Evolutionary conservation across 352 stramenopile species (phyloP).

Genomic region (Globisporangium spiculum): DNA sequence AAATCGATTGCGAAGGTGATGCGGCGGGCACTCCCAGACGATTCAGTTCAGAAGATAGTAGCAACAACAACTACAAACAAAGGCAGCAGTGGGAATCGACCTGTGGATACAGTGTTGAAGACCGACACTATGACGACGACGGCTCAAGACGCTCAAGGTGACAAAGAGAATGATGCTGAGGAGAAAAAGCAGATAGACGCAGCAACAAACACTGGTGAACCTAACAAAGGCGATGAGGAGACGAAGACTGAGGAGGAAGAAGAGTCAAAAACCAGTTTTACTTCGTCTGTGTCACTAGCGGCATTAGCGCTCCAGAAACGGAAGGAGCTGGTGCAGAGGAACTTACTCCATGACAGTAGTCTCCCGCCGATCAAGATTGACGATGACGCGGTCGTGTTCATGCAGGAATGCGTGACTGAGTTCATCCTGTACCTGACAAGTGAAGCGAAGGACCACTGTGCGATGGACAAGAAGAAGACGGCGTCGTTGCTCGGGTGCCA

Average conservation of each 20-base stretch:
- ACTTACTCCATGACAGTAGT: conserved; percentile 9
- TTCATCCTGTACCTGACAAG: conserved; percentile 83
- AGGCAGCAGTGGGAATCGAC: background rate
- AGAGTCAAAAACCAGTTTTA: background rate
- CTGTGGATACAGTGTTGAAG: background rate
- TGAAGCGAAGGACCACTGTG: conserved; percentile 63
- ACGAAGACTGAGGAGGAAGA: conserved; percentile 8
- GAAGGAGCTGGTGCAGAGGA: background rate
- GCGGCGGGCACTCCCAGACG: conserved; percentile 41
- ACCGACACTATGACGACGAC: background rate
- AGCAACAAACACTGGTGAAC: background rate
- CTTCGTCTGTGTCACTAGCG: background rate
- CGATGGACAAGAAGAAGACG: conserved; percentile 66
- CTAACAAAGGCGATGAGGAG: background rate
- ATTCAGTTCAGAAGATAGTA: background rate
- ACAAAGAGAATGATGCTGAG: background rate
- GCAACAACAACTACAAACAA: background rate
- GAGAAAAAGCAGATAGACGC: background rate
- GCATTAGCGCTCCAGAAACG: conserved; percentile 9
- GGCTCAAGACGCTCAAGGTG: background rate
- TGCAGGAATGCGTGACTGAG: conserved; percentile 85
- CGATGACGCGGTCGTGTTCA: conserved; percentile 70
- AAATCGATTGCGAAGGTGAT: conserved; percentile 79
- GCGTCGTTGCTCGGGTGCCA: conserved; percentile 57
- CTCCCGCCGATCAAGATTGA: conserved; percentile 56